Percentiles rank a stretch among this genome's conserved stretches.
phyloP scores from a whole-genome alignment of 495 filamentous ascomycete genomes.

The Letharia lupina region DNA sequence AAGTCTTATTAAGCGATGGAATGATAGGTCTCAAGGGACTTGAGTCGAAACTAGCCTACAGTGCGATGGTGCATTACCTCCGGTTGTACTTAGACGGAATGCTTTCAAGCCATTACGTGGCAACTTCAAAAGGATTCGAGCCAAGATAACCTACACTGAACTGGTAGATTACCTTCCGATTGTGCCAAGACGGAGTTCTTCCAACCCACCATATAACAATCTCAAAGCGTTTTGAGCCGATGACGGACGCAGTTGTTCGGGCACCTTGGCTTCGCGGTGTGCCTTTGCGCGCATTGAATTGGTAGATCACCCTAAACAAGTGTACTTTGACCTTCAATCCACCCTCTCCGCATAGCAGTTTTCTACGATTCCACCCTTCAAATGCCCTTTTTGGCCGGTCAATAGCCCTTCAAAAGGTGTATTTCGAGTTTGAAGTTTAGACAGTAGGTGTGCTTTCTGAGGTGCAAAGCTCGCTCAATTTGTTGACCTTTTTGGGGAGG shows the following conservation, averaged over 20 bases:
- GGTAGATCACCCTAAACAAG: not conserved
- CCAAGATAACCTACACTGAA: not conserved
- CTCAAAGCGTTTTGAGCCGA: not conserved
- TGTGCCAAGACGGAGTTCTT: not conserved
- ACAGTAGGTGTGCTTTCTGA: not conserved
- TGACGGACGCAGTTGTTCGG: not conserved
- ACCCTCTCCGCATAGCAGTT: not conserved
- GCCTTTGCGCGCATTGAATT: not conserved
- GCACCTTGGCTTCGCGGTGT: not conserved
- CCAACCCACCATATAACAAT: not conserved
- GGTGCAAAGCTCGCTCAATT: not conserved
- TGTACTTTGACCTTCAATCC: not conserved
- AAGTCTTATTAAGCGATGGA: not conserved
- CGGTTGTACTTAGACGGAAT: too few relatives aligned
- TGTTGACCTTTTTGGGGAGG: not conserved
- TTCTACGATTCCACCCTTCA: not conserved
- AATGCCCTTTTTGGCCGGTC: not conserved
- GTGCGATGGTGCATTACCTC: too few relatives aligned
- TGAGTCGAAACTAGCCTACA: not conserved
- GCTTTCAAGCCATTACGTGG: too few relatives aligned
- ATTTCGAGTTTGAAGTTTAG: not conserved
- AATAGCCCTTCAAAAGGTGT: not conserved
- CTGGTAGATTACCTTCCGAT: too few relatives aligned
- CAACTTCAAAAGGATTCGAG: too few relatives aligned
- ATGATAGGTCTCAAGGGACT: not conserved